These are phyloP conservation scores for Ceraceosorus guamensis DNA, from an alignment of 1,284 basidiomycete genomes.

Conservation along the genomic window DNA sequence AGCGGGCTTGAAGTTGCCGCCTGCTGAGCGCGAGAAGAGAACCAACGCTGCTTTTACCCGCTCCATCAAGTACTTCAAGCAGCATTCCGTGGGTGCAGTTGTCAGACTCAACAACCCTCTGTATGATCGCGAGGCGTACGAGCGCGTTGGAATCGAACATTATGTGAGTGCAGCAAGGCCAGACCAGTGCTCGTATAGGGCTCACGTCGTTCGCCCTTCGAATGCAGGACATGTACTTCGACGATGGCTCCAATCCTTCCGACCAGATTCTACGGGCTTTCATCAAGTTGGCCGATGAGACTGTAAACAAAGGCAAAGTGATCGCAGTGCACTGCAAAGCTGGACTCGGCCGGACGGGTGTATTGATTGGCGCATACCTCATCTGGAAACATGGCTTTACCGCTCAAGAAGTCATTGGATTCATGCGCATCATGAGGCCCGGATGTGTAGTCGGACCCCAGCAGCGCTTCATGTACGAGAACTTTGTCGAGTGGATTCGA, in stretches of 20 bases:
- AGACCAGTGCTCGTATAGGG: background rate
- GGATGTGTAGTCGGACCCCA: constrained; percentile 82
- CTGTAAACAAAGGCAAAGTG: constrained; percentile 68
- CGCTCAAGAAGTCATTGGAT: constrained; percentile 92
- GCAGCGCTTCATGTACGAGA: constrained; percentile 89
- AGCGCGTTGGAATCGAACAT: constrained; percentile 80
- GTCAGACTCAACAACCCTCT: constrained; percentile 89
- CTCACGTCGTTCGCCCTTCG: background rate
- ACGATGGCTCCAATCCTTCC: constrained; percentile 94
- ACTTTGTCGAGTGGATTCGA: constrained; percentile 39
- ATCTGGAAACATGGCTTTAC: constrained; percentile 99
- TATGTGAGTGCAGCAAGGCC: constrained; percentile 53
- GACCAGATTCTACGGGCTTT: constrained; percentile 88
- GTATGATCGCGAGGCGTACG: constrained; percentile 78
- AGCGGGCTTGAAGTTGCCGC: constrained; percentile 19
- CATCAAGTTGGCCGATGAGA: constrained; percentile 71
- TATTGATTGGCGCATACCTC: constrained; percentile 83
- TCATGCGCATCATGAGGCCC: constrained; percentile 94
- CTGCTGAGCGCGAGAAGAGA: constrained; percentile 43
- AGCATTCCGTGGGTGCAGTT: constrained; percentile 79
- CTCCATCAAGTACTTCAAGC: constrained; percentile 85
- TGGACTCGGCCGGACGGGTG: constrained; percentile 83
- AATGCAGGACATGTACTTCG: constrained; percentile 66
- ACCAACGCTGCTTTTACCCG: constrained; percentile 54
- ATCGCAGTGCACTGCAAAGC: constrained; percentile 86